A percentile compares a stretch with the other conserved stretches of the same genome.
phyloP scores from a whole-genome alignment of 1,139 yeast species.

The Entelexis paramagnoliae region DNA sequence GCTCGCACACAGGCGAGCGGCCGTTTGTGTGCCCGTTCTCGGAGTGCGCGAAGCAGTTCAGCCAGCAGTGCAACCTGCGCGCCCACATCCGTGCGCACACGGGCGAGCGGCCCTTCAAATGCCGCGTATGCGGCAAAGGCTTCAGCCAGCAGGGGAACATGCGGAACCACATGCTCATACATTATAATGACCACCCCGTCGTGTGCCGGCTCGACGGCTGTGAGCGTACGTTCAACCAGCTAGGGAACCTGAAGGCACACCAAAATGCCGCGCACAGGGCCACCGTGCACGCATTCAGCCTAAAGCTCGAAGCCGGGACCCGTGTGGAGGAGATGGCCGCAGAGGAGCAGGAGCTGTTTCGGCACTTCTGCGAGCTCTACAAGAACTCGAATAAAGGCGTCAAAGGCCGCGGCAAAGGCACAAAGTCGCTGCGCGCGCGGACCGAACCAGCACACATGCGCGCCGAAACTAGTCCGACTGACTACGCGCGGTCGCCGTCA shows the following conservation, averaged over 20 bases:
- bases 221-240: conserved; percentile 76
- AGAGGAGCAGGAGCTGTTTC: conserved; percentile 57
- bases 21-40: conserved; percentile 57
- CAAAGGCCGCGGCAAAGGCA: conserved; percentile 71
- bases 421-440: conserved; percentile 19
- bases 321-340: conserved; percentile 29
- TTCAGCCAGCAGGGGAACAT: conserved; percentile 85
- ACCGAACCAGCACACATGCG: too few species aligned
- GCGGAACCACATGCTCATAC: conserved; percentile 77
- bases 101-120: conserved; percentile 74
- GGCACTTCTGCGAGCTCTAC: conserved; percentile 69
- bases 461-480: too few species aligned
- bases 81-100: conserved; percentile 87
- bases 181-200: conserved; percentile 66
- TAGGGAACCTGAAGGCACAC: conserved; percentile 87
- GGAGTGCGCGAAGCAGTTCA: conserved; percentile 59
- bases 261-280: conserved; percentile 79
- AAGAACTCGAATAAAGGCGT: conserved; percentile 85
- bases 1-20: conserved; percentile 69
- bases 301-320: conserved; percentile 27
- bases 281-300: conserved; percentile 56
- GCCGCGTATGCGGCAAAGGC: conserved; percentile 67
- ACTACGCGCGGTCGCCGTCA: neutral
- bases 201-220: conserved; percentile 74
- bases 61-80: conserved; percentile 85